A percentile compares a stretch with the other conserved stretches of the same genome.
phyloP scores from a whole-genome alignment of 1,284 basidiomycete genomes.

The Paramarasmius palmivorus region DNA sequence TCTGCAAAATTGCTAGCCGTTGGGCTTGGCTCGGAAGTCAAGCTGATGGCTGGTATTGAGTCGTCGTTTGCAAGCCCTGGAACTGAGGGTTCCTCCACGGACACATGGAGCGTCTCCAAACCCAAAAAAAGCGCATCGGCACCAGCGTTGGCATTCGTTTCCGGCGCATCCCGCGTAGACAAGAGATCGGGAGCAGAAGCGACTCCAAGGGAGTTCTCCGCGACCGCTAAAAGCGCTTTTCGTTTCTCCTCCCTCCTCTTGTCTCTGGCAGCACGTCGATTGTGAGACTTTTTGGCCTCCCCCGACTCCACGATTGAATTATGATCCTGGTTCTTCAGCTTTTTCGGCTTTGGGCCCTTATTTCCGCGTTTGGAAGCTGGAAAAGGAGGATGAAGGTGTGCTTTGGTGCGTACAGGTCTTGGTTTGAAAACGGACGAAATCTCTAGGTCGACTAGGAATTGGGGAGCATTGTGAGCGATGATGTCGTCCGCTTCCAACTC shows the following conservation, averaged over 20 bases:
- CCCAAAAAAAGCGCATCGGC: constrained; percentile 24
- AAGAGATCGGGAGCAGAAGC: neutral
- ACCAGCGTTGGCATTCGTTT: too few relatives aligned
- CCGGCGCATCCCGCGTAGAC: neutral
- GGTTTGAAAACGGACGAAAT: constrained; percentile 73
- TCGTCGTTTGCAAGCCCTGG: constrained; percentile 12
- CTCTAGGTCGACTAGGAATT: constrained; percentile 55
- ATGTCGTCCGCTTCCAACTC: constrained; percentile 13
- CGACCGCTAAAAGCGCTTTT: constrained; percentile 29
- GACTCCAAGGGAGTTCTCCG: constrained; percentile 11
- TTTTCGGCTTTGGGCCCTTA: constrained; percentile 33
- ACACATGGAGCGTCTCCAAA: constrained; percentile 33
- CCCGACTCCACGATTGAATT: constrained; percentile 20
- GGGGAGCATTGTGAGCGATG: constrained; percentile 15
- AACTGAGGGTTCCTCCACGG: constrained; percentile 19
- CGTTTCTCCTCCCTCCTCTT: constrained; percentile 41
- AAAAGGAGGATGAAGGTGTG: constrained; percentile 25
- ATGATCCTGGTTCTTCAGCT: constrained; percentile 20
- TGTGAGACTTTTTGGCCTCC: constrained; percentile 26
- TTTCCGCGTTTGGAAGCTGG: neutral
- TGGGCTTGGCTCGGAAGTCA: constrained; percentile 1
- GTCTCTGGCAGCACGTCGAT: constrained; percentile 51
- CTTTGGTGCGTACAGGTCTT: constrained; percentile 55
- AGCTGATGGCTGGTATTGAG: constrained; percentile 20
- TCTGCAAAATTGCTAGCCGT: constrained; percentile 9